Conservation (phyloP, 768 basidiomycete species). For the Tephrocybe sp. region DNA sequence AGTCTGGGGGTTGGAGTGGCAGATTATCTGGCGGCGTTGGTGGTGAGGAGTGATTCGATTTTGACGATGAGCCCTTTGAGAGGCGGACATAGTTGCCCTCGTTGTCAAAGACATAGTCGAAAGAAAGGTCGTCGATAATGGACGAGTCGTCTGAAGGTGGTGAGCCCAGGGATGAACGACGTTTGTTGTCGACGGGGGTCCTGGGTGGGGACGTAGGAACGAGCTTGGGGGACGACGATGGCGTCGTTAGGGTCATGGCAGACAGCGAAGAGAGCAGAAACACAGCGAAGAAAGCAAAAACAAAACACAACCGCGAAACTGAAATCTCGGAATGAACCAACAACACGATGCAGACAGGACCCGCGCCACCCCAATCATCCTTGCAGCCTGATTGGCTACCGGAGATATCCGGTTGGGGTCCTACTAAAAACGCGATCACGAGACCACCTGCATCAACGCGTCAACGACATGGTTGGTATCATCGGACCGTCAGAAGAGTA, state of each 20-base stretch:
- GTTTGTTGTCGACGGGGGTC: constrained; percentile 35
- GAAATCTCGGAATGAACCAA: constrained; percentile 16
- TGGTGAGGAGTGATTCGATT: constrained; percentile 44
- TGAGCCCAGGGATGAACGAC: constrained; percentile 27
- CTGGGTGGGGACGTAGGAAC: constrained; percentile 34
- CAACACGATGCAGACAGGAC: constrained; percentile 33
- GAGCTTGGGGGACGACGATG: constrained; percentile 16
- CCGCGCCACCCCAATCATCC: constrained; percentile 17
- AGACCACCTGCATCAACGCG: constrained; percentile 14
- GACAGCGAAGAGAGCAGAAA: constrained; percentile 31
- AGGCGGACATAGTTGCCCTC: constrained; percentile 55
- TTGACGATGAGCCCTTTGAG: constrained; percentile 47
- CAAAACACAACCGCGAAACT: constrained; percentile 15
- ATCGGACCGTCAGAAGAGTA: no score
- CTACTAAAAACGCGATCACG: constrained; percentile 38
- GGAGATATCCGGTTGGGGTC: constrained; percentile 25
- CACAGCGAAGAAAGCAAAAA: constrained; percentile 20
- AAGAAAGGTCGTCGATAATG: constrained; percentile 61
- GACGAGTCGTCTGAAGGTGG: constrained; percentile 57
- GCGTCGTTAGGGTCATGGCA: constrained; percentile 16
- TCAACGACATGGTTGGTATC: no score
- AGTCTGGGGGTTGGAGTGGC: constrained; percentile 34
- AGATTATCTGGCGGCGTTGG: constrained; percentile 41
- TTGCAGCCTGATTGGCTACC: constrained; percentile 18
- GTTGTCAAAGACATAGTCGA: constrained; percentile 58